A percentile compares a stretch with the other conserved stretches of the same genome.
phyloP scores from a whole-genome alignment of 1,284 basidiomycete genomes.

The Boletellus deceptivus region DNA sequence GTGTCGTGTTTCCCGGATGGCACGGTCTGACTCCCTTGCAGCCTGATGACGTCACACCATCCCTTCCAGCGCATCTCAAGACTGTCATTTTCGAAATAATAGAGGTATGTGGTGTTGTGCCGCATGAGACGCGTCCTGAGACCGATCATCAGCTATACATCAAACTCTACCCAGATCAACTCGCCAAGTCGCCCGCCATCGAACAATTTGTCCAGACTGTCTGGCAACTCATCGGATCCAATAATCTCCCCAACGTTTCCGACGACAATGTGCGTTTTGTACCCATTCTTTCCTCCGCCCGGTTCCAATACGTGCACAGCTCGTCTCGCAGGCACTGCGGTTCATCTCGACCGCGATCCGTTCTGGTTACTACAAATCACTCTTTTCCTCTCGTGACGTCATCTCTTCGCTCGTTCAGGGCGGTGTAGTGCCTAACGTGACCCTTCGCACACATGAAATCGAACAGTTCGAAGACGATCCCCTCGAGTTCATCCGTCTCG shows the following conservation, averaged over 20 bases:
- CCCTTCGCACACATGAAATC: slow-evolving; percentile 84
- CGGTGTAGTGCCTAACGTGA: slow-evolving; percentile 92
- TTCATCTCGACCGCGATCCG: slow-evolving; percentile 95
- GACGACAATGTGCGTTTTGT: slow-evolving; percentile 71
- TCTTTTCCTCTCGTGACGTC: slow-evolving; percentile 75
- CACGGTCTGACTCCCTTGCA: slow-evolving; percentile 32
- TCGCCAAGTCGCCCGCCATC: slow-evolving; percentile 68
- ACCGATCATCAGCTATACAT: slow-evolving; percentile 70
- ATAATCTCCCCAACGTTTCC: slow-evolving; percentile 64
- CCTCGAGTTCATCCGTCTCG: slow-evolving; percentile 90
- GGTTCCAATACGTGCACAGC: slow-evolving; percentile 39
- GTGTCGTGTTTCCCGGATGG: slow-evolving; percentile 29
- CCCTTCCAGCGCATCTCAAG: slow-evolving; percentile 83
- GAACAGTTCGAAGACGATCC: slow-evolving; percentile 99
- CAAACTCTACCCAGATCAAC: slow-evolving; percentile 88
- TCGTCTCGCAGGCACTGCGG: slow-evolving; percentile 90
- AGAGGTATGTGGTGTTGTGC: slow-evolving; percentile 47
- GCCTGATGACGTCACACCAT: slow-evolving; percentile 83
- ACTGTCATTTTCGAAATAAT: slow-evolving; percentile 90
- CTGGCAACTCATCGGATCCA: slow-evolving; percentile 84
- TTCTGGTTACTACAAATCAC: slow-evolving; percentile 69
- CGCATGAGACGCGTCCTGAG: slow-evolving; percentile 1
- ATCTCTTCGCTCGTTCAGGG: slow-evolving; percentile 85
- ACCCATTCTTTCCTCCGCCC: not conserved
- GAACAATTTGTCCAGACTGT: slow-evolving; percentile 87